These are phyloP conservation scores for Venturia aucupariae DNA, from an alignment of 2,329 filamentous ascomycete species.

Conservation along the genomic window DNA sequence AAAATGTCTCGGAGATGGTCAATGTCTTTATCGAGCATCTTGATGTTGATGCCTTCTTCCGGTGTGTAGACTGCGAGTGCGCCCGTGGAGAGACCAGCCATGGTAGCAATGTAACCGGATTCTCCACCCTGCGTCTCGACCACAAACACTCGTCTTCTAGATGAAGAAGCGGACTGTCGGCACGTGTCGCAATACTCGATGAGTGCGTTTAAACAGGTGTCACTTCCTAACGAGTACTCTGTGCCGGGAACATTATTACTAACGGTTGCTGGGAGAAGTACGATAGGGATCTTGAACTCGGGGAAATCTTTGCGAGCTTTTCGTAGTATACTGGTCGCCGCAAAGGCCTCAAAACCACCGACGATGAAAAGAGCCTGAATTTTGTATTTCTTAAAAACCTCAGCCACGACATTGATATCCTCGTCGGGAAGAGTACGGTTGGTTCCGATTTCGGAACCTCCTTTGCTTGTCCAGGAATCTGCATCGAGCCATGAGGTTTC, in stretches of 20 bases:
- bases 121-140: slow-evolving; percentile 95
- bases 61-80: slow-evolving; percentile 92
- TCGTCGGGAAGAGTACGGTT: slow-evolving; percentile 93
- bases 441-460: slow-evolving; percentile 94
- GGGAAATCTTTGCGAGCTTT: slow-evolving; percentile 69
- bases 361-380: slow-evolving; percentile 89
- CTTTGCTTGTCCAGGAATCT: slow-evolving; percentile 90
- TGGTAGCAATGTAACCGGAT: slow-evolving; percentile 85
- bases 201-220: slow-evolving; percentile 92
- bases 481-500: slow-evolving; percentile 89
- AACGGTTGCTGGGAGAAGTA: slow-evolving; percentile 88
- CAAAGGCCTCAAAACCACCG: slow-evolving; percentile 95
- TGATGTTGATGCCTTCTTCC: slow-evolving; percentile 87
- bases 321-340: slow-evolving; percentile 78
- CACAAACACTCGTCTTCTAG: slow-evolving; percentile 87
- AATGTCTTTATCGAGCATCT: slow-evolving; percentile 88
- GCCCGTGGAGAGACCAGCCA: slow-evolving; percentile 84
- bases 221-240: slow-evolving; percentile 92
- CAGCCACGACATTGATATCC: slow-evolving; percentile 74
- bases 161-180: slow-evolving; percentile 91
- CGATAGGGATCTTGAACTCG: slow-evolving; percentile 85
- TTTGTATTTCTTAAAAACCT: slow-evolving; percentile 74
- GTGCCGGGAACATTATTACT: slow-evolving; percentile 98
- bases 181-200: slow-evolving; percentile 96
- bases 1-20: slow-evolving; percentile 82